Percentiles rank a stretch among this genome's conserved stretches.
These are phyloP conservation scores for Pseudofabraea citricarpa DNA, from an alignment of 2,329 filamentous ascomycete species.

Conservation along the genomic window DNA sequence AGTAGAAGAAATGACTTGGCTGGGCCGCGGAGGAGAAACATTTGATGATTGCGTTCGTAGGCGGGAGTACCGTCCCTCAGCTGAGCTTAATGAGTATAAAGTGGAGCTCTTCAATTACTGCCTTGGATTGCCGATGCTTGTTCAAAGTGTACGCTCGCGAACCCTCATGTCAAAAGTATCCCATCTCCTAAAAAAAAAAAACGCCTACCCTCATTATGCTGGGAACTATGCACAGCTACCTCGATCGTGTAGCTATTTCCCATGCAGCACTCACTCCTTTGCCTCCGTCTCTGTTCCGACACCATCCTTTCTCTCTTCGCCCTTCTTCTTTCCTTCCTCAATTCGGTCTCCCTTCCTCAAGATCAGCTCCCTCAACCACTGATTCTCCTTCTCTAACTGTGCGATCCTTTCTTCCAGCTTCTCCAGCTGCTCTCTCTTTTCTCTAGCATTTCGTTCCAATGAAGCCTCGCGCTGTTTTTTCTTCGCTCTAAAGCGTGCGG, in stretches of 20 bases:
- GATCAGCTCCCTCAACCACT: conserved; percentile 73
- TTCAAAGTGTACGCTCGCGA: background rate
- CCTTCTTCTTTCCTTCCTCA: conserved; percentile 27
- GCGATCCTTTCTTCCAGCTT: conserved; percentile 66
- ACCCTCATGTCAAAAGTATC: too few relatives aligned
- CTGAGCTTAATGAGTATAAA: conserved; percentile 1
- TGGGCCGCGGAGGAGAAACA: background rate
- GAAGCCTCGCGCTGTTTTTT: conserved; percentile 91
- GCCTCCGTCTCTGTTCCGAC: conserved; percentile 8
- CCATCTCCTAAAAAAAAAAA: too few relatives aligned
- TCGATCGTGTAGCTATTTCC: too few relatives aligned
- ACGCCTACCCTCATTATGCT: too few relatives aligned
- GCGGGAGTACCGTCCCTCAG: background rate
- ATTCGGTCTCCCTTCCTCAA: conserved; percentile 64
- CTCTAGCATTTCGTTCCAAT: conserved; percentile 73
- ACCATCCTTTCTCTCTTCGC: conserved; percentile 16
- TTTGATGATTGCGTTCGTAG: background rate
- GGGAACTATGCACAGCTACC: too few relatives aligned
- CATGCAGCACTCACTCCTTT: too few relatives aligned
- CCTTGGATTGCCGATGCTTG: background rate
- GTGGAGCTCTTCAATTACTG: background rate
- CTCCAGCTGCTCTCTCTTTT: conserved; percentile 73
- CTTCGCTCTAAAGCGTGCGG: conserved; percentile 84
- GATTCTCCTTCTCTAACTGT: conserved; percentile 74
- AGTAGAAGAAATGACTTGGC: background rate